Conservation (phyloP, 2,329 filamentous ascomycete genomes). For the Monosporascus sp. region DNA sequence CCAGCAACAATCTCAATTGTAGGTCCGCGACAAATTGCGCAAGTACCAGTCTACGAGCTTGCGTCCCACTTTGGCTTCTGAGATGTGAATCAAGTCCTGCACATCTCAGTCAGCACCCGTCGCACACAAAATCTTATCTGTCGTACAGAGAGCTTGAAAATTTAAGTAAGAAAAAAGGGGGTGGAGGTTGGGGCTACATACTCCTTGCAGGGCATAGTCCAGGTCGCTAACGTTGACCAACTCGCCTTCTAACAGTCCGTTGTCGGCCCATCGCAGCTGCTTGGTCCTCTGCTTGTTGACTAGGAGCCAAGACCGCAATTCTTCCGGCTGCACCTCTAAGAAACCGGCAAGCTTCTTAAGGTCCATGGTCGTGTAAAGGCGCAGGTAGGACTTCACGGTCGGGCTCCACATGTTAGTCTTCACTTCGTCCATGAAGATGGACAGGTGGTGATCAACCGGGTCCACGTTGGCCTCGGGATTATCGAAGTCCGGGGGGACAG, state of each 20-base stretch:
- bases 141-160: slow-evolving; percentile 14
- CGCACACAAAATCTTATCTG: slow-evolving; percentile 19
- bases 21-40: slow-evolving; percentile 91
- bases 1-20: slow-evolving; percentile 50
- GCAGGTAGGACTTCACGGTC: slow-evolving; percentile 96
- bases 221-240: slow-evolving; percentile 90
- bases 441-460: slow-evolving; percentile 92
- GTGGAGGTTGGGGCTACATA: slow-evolving; percentile 43
- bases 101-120: slow-evolving; percentile 18
- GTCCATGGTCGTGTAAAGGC: slow-evolving; percentile 99
- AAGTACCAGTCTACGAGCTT: slow-evolving; percentile 99
- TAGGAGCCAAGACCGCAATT: slow-evolving; percentile 86
- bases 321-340: slow-evolving; percentile 94
- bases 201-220: slow-evolving; percentile 93
- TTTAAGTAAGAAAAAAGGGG: slow-evolving; percentile 1
- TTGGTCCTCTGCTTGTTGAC: slow-evolving; percentile 99
- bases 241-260: slow-evolving; percentile 86
- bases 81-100: slow-evolving; percentile 95
- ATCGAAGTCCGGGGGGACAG: slow-evolving; percentile 94
- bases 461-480: slow-evolving; percentile 94
- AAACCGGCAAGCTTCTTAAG: slow-evolving; percentile 96
- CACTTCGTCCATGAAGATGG: slow-evolving; percentile 99
- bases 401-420: slow-evolving; percentile 99
- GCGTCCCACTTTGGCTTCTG: slow-evolving; percentile 95
- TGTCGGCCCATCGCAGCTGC: slow-evolving; percentile 91